Percentiles rank a stretch among this genome's conserved stretches.
These are phyloP conservation scores for Rhynchospora pubera DNA, from an alignment of 176 grass and related monocot genomes.

Conservation along the genomic window DNA sequence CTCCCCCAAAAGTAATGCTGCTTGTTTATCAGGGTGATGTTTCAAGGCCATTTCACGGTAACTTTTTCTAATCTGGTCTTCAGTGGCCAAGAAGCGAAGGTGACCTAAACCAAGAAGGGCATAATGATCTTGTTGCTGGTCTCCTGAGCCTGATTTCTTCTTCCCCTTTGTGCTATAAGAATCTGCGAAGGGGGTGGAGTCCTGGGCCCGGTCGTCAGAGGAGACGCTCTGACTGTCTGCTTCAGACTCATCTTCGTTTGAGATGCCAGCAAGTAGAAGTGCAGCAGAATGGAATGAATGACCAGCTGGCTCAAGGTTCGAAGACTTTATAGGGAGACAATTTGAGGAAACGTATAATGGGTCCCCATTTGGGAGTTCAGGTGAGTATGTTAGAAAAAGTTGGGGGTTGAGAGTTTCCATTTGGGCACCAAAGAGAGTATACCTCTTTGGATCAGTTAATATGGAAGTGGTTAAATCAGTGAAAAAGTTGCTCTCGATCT, in stretches of 20 bases:
- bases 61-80: slow-evolving; percentile 92
- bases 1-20: slow-evolving; percentile 62
- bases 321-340: slow-evolving; percentile 67
- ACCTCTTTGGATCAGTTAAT: neutral
- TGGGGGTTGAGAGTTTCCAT: slow-evolving; percentile 38
- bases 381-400: slow-evolving; percentile 69
- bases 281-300: slow-evolving; percentile 83
- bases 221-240: slow-evolving; percentile 62
- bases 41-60: slow-evolving; percentile 92
- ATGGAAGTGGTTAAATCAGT: neutral
- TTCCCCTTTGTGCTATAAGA: slow-evolving; percentile 80
- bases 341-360: slow-evolving; percentile 77
- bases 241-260: slow-evolving; percentile 64
- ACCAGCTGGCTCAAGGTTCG: slow-evolving; percentile 80
- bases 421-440: neutral
- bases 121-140: slow-evolving; percentile 93
- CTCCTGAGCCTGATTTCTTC: slow-evolving; percentile 74
- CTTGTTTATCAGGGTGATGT: slow-evolving; percentile 96
- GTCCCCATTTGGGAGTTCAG: slow-evolving; percentile 58
- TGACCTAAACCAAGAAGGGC: slow-evolving; percentile 72
- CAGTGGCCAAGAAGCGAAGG: slow-evolving; percentile 86
- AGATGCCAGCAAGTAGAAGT: slow-evolving; percentile 59
- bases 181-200: slow-evolving; percentile 48
- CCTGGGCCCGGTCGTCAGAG: slow-evolving; percentile 76
- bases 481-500: neutral